Conservation (phyloP, 2,329 filamentous ascomycete species). For the Colletotrichum eremochloae region DNA sequence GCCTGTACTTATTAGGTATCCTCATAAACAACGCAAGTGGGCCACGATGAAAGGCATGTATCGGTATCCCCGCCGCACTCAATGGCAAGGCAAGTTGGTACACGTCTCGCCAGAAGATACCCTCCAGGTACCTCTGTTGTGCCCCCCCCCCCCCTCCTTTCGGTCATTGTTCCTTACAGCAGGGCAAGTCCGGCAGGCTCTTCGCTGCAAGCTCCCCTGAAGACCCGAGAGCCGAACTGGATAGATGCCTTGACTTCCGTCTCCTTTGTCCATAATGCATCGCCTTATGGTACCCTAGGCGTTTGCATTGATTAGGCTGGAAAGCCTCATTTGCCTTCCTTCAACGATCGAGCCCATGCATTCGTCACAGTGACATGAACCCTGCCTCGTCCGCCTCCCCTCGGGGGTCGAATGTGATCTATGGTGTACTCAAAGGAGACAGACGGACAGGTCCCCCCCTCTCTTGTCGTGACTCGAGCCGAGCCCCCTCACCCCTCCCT, state of each 20-base stretch:
- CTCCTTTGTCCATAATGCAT: background rate
- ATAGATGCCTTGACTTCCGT: background rate
- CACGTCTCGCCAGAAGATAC: background rate
- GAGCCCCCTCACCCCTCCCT: background rate
- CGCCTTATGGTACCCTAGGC: background rate
- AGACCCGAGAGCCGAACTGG: background rate
- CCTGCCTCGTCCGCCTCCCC: background rate
- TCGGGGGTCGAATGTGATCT: background rate
- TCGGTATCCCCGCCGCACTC: constrained; percentile 20
- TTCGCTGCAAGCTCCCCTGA: background rate
- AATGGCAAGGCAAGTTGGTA: background rate
- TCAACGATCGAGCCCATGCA: background rate
- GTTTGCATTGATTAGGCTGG: constrained; percentile 27
- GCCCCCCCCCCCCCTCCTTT: background rate
- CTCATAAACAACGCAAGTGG: constrained; percentile 22
- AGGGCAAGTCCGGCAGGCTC: background rate
- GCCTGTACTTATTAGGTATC: constrained; percentile 19
- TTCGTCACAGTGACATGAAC: constrained; percentile 1
- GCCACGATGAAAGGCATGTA: constrained; percentile 25
- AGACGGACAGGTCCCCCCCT: background rate
- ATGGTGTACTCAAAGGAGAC: background rate
- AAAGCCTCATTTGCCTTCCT: constrained; percentile 35
- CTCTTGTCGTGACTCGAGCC: constrained; percentile 5
- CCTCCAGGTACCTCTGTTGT: constrained; percentile 6
- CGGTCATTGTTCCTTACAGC: constrained; percentile 5